A percentile compares a stretch with the other conserved stretches of the same genome.
phyloP scores from a whole-genome alignment of 371 early-diverging fungal genomes.

The Dichotomocladium elegans region DNA sequence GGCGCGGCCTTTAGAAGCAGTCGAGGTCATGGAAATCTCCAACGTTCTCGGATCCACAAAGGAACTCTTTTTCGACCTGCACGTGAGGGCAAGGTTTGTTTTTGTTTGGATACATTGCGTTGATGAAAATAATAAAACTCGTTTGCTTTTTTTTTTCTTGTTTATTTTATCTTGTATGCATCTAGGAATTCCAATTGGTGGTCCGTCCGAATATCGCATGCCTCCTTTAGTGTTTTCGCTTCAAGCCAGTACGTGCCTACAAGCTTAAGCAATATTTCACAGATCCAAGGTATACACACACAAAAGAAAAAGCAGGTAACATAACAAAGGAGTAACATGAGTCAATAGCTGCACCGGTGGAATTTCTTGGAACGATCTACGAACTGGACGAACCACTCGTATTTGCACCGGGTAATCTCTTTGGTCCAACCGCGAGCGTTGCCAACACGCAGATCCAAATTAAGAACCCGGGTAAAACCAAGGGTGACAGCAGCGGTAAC shows the following conservation, averaged over 20 bases:
- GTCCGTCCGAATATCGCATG: conserved; percentile 21
- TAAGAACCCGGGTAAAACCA: conserved; percentile 49
- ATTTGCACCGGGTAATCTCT: conserved; percentile 35
- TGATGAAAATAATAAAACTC: neutral
- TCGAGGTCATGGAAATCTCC: conserved; percentile 36
- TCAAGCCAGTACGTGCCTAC: conserved; percentile 30
- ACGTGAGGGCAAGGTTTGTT: conserved; percentile 31
- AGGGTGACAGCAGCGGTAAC: conserved; percentile 42
- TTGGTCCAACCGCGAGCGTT: conserved; percentile 20
- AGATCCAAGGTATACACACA: neutral
- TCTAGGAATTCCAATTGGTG: conserved; percentile 21
- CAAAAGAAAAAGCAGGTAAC: neutral
- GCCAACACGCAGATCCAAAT: conserved; percentile 60
- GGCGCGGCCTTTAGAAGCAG: conserved; percentile 24
- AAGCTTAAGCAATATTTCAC: conserved; percentile 12
- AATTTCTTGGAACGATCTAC: conserved; percentile 50
- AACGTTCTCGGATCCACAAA: conserved; percentile 61
- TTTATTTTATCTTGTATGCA: too few species aligned
- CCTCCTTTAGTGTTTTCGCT: conserved; percentile 55
- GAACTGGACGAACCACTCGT: conserved; percentile 47
- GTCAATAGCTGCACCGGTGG: conserved; percentile 23
- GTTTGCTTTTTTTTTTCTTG: too few species aligned
- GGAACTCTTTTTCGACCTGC: conserved; percentile 54
- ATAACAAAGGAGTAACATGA: neutral
- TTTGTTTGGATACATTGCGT: neutral